Evolutionary conservation across 176 grass and related monocot genomes (phyloP).

Genomic region (Saccharum spontaneum): DNA sequence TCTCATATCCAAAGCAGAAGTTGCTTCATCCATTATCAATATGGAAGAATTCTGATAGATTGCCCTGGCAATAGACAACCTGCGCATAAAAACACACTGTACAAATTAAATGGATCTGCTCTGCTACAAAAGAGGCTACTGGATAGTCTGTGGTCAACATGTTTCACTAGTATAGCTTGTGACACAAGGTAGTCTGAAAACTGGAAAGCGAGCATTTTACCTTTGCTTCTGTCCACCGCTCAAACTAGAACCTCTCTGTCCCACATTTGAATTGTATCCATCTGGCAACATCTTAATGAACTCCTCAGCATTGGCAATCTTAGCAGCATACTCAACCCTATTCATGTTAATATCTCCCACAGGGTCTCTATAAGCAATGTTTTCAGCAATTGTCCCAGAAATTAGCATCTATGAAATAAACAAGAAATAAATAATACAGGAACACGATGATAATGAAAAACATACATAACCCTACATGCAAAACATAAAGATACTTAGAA

Average conservation of each 20-base stretch:
- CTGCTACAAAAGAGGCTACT: background rate
- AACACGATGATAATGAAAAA: background rate
- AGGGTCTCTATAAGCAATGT: conserved; percentile 73
- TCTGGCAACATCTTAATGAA: conserved; percentile 70
- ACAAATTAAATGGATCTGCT: background rate
- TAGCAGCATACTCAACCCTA: conserved; percentile 64
- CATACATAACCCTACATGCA: background rate
- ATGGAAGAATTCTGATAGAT: conserved; percentile 70
- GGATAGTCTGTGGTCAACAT: background rate
- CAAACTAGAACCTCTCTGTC: conserved; percentile 66
- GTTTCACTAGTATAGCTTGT: background rate
- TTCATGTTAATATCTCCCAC: conserved; percentile 45
- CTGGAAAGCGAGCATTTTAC: conserved; percentile 25
- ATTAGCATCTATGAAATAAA: conserved; percentile 70
- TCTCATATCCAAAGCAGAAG: conserved; percentile 73
- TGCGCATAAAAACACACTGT: conserved; percentile 36
- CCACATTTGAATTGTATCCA: conserved; percentile 63
- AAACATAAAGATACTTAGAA: conserved; percentile 2
- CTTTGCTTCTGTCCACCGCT: conserved; percentile 81
- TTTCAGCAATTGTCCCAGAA: conserved; percentile 78
- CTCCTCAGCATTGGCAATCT: conserved; percentile 75
- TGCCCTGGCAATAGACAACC: conserved; percentile 72
- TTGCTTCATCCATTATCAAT: conserved; percentile 82
- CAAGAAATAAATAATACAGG: conserved; percentile 27
- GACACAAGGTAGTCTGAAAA: background rate